Conservation (phyloP, 140 eudicot species). For the Ambrosia hybrid region DNA sequence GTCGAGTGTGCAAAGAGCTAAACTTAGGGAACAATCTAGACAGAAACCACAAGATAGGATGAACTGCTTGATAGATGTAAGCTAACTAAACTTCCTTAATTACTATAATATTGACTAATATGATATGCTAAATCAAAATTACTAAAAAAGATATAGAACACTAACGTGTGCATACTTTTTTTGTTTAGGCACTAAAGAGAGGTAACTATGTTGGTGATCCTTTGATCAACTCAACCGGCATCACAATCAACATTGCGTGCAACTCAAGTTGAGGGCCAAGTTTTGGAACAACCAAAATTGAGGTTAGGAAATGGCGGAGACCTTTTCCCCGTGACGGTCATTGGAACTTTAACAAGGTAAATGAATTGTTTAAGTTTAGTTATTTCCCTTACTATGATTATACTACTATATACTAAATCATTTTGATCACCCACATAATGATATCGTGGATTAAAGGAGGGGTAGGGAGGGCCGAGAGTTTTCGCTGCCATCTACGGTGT, state of each 20-base stretch:
- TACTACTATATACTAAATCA: too few relatives aligned
- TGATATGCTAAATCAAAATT: background rate
- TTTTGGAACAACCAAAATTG: slow-evolving; percentile 63
- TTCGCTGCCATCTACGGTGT: too few relatives aligned
- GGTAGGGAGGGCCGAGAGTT: too few relatives aligned
- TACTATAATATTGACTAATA: background rate
- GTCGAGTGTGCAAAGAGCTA: slow-evolving; percentile 56
- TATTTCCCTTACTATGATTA: background rate
- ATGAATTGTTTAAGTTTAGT: background rate
- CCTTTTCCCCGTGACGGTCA: slow-evolving; percentile 45
- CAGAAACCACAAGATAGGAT: slow-evolving; percentile 82
- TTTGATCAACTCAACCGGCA: slow-evolving; percentile 60
- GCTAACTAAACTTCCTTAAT: background rate
- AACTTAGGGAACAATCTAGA: slow-evolving; percentile 70
- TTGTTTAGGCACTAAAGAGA: slow-evolving; percentile 42
- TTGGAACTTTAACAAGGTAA: slow-evolving; percentile 63
- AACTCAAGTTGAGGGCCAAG: slow-evolving; percentile 60
- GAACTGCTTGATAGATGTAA: slow-evolving; percentile 53
- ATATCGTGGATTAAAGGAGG: too few relatives aligned
- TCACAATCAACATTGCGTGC: slow-evolving; percentile 46
- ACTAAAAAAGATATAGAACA: background rate
- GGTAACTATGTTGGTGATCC: slow-evolving; percentile 57
- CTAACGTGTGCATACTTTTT: background rate
- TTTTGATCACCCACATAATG: too few relatives aligned
- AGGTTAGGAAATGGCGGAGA: slow-evolving; percentile 52